Evolutionary conservation across 2,329 filamentous ascomycete species (phyloP).

Genomic region (Phaeosphaeria sp.): DNA sequence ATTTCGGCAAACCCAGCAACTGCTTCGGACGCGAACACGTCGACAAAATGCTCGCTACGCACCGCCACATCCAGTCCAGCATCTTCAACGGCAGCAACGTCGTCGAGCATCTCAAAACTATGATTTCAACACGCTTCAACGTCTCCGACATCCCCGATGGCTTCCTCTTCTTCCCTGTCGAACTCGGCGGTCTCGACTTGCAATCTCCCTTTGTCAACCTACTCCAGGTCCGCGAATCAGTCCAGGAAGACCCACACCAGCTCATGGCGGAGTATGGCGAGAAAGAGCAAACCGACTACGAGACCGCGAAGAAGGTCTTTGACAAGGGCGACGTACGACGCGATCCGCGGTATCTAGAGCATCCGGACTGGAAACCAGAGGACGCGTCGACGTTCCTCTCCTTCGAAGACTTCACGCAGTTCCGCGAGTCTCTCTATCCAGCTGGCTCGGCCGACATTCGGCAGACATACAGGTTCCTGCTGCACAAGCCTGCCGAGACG

Average conservation of each 20-base stretch:
- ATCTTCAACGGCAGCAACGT: conserved; percentile 52
- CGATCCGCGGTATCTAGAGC: neutral
- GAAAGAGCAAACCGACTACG: conserved; percentile 47
- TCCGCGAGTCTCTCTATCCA: conserved; percentile 24
- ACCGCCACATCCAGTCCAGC: conserved; percentile 57
- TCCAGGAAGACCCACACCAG: conserved; percentile 45
- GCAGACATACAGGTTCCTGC: conserved; percentile 22
- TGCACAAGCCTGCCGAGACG: conserved; percentile 27
- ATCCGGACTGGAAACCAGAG: conserved; percentile 11
- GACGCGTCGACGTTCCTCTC: conserved; percentile 24
- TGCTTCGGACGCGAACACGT: conserved; percentile 61
- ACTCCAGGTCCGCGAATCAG: conserved; percentile 50
- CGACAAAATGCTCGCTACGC: conserved; percentile 59
- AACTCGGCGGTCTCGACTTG: conserved; percentile 59
- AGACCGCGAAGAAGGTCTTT: conserved; percentile 36
- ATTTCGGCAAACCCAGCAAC: conserved; percentile 60
- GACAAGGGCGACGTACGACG: conserved; percentile 23
- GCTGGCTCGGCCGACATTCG: conserved; percentile 18
- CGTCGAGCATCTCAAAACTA: conserved; percentile 50
- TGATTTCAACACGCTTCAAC: conserved; percentile 61
- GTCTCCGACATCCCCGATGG: conserved; percentile 57
- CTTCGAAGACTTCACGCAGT: conserved; percentile 31
- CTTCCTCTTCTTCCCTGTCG: conserved; percentile 60
- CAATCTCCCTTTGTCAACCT: conserved; percentile 59
- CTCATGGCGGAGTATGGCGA: conserved; percentile 51